Conservation (phyloP, 164 flowering plant genomes). For the Macadamia integrifolia region DNA sequence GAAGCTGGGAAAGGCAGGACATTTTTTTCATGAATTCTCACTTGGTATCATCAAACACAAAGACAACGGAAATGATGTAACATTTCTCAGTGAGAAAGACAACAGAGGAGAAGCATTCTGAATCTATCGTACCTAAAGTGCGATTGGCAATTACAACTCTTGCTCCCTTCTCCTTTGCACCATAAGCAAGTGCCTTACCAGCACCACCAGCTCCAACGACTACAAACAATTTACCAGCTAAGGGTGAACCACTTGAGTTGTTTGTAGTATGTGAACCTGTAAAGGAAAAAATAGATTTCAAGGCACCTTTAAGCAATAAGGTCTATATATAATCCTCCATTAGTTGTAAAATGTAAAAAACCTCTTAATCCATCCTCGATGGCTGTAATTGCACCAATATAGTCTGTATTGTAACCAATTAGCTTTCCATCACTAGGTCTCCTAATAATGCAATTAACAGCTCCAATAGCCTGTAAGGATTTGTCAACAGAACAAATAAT, state of each 20-base stretch:
- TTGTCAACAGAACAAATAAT: conserved; percentile 4
- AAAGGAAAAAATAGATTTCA: conserved; percentile 9
- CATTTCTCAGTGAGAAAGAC: background rate
- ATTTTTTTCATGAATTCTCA: no score
- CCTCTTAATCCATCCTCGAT: conserved; percentile 89
- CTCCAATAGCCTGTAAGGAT: conserved; percentile 72
- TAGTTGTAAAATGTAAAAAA: conserved; percentile 17
- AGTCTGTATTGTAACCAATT: conserved; percentile 82
- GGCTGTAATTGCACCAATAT: conserved; percentile 79
- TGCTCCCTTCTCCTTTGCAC: conserved; percentile 92
- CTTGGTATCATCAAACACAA: no score
- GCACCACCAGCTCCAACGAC: conserved; percentile 99
- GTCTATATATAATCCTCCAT: conserved; percentile 7
- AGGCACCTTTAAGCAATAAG: conserved; percentile 1
- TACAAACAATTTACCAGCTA: conserved; percentile 74
- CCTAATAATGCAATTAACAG: conserved; percentile 76
- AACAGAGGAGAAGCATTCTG: background rate
- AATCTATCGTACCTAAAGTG: conserved; percentile 54
- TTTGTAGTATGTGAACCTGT: conserved; percentile 31
- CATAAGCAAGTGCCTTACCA: conserved; percentile 98
- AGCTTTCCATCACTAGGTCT: conserved; percentile 69
- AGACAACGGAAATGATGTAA: background rate
- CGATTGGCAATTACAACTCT: conserved; percentile 85
- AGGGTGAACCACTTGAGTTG: conserved; percentile 45
- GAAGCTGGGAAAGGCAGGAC: no score